phyloP scores from a whole-genome alignment of 2,329 filamentous ascomycete species.

The Magnaporthiopsis poae region DNA sequence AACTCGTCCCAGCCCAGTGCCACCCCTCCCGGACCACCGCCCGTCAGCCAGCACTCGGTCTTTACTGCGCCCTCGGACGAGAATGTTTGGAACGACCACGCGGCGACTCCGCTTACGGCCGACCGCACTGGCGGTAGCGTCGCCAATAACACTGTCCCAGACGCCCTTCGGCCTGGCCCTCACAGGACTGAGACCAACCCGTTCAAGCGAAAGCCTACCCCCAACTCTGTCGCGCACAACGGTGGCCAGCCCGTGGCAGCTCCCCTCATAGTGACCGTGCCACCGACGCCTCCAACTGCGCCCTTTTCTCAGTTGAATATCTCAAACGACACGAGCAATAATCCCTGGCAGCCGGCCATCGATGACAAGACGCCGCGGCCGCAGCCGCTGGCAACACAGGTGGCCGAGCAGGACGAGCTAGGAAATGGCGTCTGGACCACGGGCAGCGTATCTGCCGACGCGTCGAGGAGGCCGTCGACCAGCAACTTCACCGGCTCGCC shows the following conservation, averaged over 20 bases:
- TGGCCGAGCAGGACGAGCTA: constrained; percentile 20
- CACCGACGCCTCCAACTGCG: constrained; percentile 21
- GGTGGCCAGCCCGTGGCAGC: constrained; percentile 9
- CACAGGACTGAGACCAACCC: constrained; percentile 37
- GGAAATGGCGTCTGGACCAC: constrained; percentile 28
- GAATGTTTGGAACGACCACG: constrained; percentile 22
- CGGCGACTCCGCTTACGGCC: background rate
- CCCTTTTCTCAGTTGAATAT: constrained; percentile 34
- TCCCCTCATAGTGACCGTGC: constrained; percentile 1
- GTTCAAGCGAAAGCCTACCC: constrained; percentile 39
- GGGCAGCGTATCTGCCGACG: constrained; percentile 12
- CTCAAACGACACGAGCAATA: constrained; percentile 29
- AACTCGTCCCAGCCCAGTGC: constrained; percentile 22
- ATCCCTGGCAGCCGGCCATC: constrained; percentile 34
- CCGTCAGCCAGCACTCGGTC: background rate
- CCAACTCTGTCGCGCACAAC: constrained; percentile 6
- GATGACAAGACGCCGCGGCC: constrained; percentile 21
- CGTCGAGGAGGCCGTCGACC: constrained; percentile 23
- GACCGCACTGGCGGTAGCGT: background rate
- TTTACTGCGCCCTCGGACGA: constrained; percentile 15
- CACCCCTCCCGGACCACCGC: background rate
- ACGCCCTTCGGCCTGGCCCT: constrained; percentile 23
- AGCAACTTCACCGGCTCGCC: constrained; percentile 22
- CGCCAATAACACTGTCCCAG: constrained; percentile 19
- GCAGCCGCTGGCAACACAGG: constrained; percentile 3